phyloP scores from a whole-genome alignment of 176 grass and related monocot genomes.

The Lolium multiflorum region DNA sequence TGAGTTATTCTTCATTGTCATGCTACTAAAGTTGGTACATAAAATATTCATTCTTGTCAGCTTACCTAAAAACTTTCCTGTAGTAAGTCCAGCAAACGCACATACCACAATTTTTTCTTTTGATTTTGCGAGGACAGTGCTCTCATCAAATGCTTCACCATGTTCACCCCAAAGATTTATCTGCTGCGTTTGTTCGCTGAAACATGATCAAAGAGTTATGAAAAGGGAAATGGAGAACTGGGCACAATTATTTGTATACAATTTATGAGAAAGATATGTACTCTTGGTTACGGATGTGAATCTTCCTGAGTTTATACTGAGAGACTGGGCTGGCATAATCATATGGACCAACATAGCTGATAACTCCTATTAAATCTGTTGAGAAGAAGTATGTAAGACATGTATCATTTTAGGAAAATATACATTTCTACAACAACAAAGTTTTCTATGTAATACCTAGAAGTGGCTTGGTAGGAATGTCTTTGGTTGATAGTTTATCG shows the following conservation, averaged over 20 bases:
- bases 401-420: neutral
- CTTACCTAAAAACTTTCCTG: neutral
- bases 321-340: no score
- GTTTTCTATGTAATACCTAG: neutral
- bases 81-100: neutral
- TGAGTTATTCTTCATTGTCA: neutral
- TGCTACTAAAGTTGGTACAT: neutral
- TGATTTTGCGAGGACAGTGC: neutral
- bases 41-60: neutral
- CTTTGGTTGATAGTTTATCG: neutral
- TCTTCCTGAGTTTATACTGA: neutral
- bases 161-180: neutral
- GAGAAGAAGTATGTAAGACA: neutral
- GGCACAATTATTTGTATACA: neutral
- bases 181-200: neutral
- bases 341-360: neutral
- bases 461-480: neutral
- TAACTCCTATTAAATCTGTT: slow-evolving; percentile 1
- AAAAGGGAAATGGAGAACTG: neutral
- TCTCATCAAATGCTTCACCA: neutral
- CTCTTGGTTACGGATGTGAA: neutral
- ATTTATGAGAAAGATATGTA: neutral
- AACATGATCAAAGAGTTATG: neutral
- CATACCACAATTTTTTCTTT: neutral
- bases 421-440: neutral